Percentiles rank a stretch among this genome's conserved stretches.
Evolutionary conservation across 73 alveolate genomes (phyloP).

Genomic region (Stentor coeruleus): DNA sequence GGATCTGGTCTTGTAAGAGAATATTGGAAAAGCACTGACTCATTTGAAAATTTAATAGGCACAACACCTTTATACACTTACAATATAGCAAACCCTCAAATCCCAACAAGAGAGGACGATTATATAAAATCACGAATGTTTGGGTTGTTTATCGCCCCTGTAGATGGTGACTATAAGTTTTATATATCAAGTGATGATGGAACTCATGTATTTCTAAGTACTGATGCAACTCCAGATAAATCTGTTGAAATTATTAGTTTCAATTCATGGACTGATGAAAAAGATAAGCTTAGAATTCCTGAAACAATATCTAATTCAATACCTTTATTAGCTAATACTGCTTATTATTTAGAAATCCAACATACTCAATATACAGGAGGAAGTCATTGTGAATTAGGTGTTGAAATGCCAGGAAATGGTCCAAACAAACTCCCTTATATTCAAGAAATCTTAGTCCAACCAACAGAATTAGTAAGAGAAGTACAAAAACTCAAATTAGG

Average conservation of each 20-base stretch:
- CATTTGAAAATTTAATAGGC: background rate
- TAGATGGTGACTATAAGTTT: slow-evolving; percentile 33
- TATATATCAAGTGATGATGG: slow-evolving; percentile 36
- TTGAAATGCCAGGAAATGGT: background rate
- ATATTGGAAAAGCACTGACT: background rate
- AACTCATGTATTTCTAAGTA: slow-evolving; percentile 29
- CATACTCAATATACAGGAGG: slow-evolving; percentile 4
- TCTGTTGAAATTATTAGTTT: background rate
- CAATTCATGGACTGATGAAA: background rate
- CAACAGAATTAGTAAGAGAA: background rate
- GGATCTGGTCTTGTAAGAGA: background rate
- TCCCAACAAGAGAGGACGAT: background rate
- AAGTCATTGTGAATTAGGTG: slow-evolving; percentile 3
- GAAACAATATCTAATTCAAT: background rate
- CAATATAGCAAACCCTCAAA: background rate
- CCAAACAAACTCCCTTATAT: slow-evolving; percentile 9
- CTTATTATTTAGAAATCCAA: background rate
- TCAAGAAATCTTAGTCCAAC: background rate
- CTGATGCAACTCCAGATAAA: background rate
- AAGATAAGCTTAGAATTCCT: background rate
- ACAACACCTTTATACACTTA: background rate
- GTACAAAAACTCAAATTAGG: slow-evolving; percentile 16
- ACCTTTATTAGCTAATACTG: background rate
- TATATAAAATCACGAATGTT: background rate
- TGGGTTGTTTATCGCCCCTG: slow-evolving; percentile 42